Evolutionary conservation across 495 filamentous ascomycete genomes (phyloP).

Genomic region (Neurospora pannonica): DNA sequence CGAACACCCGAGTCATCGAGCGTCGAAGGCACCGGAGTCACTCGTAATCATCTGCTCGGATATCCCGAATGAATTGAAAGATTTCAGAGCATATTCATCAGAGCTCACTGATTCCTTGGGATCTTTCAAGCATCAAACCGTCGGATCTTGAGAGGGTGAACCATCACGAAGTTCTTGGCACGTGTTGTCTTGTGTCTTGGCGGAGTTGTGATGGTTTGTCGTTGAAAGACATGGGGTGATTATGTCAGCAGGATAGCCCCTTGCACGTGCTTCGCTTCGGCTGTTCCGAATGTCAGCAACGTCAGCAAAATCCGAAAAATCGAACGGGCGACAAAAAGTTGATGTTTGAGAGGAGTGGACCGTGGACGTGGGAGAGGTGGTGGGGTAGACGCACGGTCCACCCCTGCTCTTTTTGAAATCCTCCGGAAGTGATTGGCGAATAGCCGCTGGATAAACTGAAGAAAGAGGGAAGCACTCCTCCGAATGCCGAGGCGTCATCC

Average conservation of each 20-base stretch:
- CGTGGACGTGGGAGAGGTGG: neutral
- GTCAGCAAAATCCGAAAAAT: neutral
- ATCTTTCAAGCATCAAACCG: neutral
- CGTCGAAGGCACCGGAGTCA: neutral
- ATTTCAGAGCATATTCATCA: neutral
- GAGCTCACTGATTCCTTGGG: neutral
- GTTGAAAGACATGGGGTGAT: slow-evolving; percentile 2
- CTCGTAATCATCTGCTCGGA: neutral
- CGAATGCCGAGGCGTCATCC: slow-evolving; percentile 3
- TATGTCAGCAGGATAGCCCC: neutral
- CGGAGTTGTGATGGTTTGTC: neutral
- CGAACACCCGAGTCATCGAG: neutral
- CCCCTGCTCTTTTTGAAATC: neutral
- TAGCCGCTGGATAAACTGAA: neutral
- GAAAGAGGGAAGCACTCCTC: neutral
- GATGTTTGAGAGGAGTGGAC: neutral
- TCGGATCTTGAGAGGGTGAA: neutral
- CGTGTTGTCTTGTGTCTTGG: neutral
- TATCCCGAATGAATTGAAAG: neutral
- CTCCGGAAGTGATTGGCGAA: slow-evolving; percentile 4
- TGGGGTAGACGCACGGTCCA: neutral
- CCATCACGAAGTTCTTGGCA: neutral
- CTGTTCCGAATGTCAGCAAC: neutral
- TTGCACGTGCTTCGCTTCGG: neutral
- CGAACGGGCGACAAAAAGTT: neutral